These are phyloP conservation scores for Filosporella fistucella DNA, from an alignment of 495 filamentous ascomycete species.

Conservation along the genomic window DNA sequence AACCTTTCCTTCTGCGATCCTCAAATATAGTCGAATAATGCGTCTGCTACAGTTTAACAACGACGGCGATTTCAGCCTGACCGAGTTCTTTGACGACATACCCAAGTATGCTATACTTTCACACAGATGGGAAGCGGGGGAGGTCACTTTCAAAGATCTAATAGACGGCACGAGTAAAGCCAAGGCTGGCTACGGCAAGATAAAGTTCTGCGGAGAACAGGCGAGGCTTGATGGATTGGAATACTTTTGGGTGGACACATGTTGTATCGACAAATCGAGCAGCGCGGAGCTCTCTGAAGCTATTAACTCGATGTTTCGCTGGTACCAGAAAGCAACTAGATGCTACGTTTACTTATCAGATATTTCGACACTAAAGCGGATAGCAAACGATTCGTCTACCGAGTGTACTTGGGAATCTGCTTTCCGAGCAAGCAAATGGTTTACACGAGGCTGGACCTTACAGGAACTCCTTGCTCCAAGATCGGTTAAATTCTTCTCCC, in stretches of 20 bases:
- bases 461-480: slow-evolving; percentile 12
- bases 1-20: slow-evolving; percentile 6
- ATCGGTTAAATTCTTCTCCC: slow-evolving; percentile 8
- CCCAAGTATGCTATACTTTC: slow-evolving; percentile 24
- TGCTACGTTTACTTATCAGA: slow-evolving; percentile 19
- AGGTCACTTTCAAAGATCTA: slow-evolving; percentile 11
- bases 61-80: slow-evolving; percentile 11
- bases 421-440: slow-evolving; percentile 9
- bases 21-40: slow-evolving; percentile 5
- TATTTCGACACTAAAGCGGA: slow-evolving; percentile 7
- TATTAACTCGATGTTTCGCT: slow-evolving; percentile 9
- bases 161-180: slow-evolving; percentile 1
- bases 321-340: slow-evolving; percentile 13
- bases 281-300: slow-evolving; percentile 8
- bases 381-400: slow-evolving; percentile 4
- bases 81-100: slow-evolving; percentile 10
- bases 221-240: slow-evolving; percentile 19
- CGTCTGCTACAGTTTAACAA: slow-evolving; percentile 10
- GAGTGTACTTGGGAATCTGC: slow-evolving; percentile 11
- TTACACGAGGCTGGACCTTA: slow-evolving; percentile 7
- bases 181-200: slow-evolving; percentile 25
- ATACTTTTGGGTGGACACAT: slow-evolving; percentile 34
- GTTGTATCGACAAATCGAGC: slow-evolving; percentile 29
- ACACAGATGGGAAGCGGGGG: slow-evolving; percentile 19
- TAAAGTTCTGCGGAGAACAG: slow-evolving; percentile 23